Base-by-base conservation (phyloP, 2,329 filamentous ascomycete species). In the Microdochium nivale region DNA sequence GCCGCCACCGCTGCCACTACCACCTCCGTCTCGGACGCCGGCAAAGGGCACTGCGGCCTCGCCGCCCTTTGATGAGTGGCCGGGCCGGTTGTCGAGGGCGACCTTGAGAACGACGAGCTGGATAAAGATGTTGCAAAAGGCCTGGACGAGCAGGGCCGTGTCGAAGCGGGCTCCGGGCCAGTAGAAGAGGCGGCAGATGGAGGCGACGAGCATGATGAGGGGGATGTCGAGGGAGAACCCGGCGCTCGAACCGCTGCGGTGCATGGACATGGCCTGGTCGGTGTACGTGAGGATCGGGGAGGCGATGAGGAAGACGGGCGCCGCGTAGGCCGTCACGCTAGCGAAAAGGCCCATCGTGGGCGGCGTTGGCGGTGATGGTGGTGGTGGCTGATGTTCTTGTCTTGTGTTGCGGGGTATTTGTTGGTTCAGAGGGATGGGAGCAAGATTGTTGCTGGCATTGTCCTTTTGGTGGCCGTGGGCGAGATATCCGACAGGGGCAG, bases 151-250 rank as follows among this genome's bases (percentile, higher is more conserved):
- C 48, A 87, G 69, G 43, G 80, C 81, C 35, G 67, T 72, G 59
- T 87, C 84, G 67, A 82, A 87, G 63, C 76, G 76, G 14, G 81
- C 78, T 53, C 83, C 83, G 49, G 83, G 80, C 70, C 83, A 87
- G 70, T 86, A 87, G 61, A 86, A 87, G 61, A 87, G 78, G 80
- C 82, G 81, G 51, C 86, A 69, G 51, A 87, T 70, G 3, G 83
- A 87, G 25, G 84, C 81, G 51, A 86, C 76, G 49, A 87, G 78
- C 84, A 87, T 87, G 55, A 87, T 87, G 52, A 87, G 70, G 30
- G 84, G 84, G 46, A 86, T 87, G 60, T 87, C 84, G 55, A 87
- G 74, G 19, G 83, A 87, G 69, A 87, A 87, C 52, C 83, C 83
- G 14, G 79, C 80, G 58, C 82, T 86, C 44, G 81, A 82, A 65